phyloP scores from a whole-genome alignment of 352 stramenopile genomes.

The Phytophthora litchii region DNA sequence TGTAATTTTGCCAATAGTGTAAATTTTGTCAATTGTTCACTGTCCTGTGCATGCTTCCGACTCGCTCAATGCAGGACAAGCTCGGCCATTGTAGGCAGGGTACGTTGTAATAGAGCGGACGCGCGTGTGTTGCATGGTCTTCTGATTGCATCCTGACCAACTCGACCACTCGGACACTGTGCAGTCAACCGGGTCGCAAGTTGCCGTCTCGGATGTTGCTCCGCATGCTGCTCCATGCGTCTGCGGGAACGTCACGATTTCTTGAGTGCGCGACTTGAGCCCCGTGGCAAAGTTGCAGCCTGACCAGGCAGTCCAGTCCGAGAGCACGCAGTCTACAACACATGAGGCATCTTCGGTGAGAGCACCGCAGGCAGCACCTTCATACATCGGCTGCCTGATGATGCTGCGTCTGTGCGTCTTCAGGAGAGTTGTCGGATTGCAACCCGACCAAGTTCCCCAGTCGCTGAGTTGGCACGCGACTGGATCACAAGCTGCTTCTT shows the following conservation, averaged over 20 bases:
- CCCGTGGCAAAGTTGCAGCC: conserved; percentile 51
- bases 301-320: conserved; percentile 52
- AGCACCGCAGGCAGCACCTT: conserved; percentile 33
- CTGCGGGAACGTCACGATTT: conserved; percentile 38
- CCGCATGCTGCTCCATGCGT: conserved; percentile 36
- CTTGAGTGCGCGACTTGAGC: conserved; percentile 42
- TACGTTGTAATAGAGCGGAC: conserved; percentile 43
- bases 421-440: conserved; percentile 36
- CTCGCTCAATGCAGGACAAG: conserved; percentile 37
- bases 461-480: conserved; percentile 45
- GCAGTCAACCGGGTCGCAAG: conserved; percentile 57
- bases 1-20: too few species aligned
- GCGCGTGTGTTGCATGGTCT: conserved; percentile 40
- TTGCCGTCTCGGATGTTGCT: conserved; percentile 19
- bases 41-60: conserved; percentile 30
- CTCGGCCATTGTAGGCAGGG: conserved; percentile 35
- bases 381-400: conserved; percentile 39
- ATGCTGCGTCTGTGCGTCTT: conserved; percentile 36
- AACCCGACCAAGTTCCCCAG: conserved; percentile 60
- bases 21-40: too few species aligned
- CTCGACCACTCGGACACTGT: conserved; percentile 48
- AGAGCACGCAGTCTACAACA: conserved; percentile 53
- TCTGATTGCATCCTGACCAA: conserved; percentile 58
- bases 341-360: conserved; percentile 38
- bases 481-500: conserved; percentile 29